Base-by-base conservation (phyloP, 1,284 basidiomycete species). In the Farysia itapuensis region DNA sequence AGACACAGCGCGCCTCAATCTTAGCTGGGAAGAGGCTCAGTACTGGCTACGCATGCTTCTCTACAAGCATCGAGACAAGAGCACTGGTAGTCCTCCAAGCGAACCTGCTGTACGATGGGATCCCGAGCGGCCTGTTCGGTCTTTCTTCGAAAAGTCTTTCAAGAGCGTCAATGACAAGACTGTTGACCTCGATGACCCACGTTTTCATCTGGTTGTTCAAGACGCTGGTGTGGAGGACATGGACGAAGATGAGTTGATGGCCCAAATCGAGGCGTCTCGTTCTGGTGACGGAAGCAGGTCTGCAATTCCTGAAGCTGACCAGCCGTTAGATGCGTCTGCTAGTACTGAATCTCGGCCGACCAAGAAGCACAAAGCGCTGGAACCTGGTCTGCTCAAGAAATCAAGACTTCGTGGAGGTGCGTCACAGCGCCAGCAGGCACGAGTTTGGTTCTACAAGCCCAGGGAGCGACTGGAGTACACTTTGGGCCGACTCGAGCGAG, bases 91-190 rank as follows among this genome's bases (percentile, higher is more conserved):
- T 18, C 15, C 18, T 20, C 9, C 21, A 11, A 21, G 19, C 28
- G 45, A 44, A 18, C 60, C 46, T 14, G 39, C 39, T 4, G 34
- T 24, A 4, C 42, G 41, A 21, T 59, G 50, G 54, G 63, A 63
- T 38, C 59, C 63, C 1, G 53, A 63, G 35, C 40, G 63, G 21
- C 49, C 58, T 18, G 52, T 35, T 11, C 57, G 50, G 2, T 38
- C 51, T 14, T 54, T 59, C 21, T 67, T 56, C 38, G 64, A 67
- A 12, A 67, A 67, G 34, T 43, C 47, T 30, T 60, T 65, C 42
- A 45, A 39, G 31, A 58, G 45, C 14, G 63, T 43, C 13, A 38
- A 37, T 16, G 54, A 59, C 41, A 36, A 41, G 29, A 31, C 26
- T 4, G 59, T 67, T 25, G 47, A 67, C 23, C 43, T 59, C 20